A percentile compares a stretch with the other conserved stretches of the same genome.
phyloP scores from a whole-genome alignment of 345 rosid genomes.

The Garcia nutans region DNA sequence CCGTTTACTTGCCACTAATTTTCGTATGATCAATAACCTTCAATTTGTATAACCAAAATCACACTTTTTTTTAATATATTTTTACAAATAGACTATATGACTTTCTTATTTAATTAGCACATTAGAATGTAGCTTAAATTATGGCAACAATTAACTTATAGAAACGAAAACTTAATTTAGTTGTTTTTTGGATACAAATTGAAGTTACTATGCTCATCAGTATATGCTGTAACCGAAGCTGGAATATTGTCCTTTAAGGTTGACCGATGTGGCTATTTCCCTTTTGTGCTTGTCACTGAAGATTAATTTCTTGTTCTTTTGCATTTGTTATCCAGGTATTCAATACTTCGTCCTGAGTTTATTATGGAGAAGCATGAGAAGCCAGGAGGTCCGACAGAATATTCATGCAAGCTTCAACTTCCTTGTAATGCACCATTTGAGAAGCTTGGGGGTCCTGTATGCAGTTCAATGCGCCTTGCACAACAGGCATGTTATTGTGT shows the following conservation, averaged over 20 bases:
- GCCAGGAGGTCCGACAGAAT: conserved; percentile 85
- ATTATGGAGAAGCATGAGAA: conserved; percentile 87
- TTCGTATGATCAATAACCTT: too few species aligned
- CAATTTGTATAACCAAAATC: neutral
- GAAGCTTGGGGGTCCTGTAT: conserved; percentile 87
- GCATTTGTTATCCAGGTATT: conserved; percentile 50
- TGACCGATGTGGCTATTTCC: neutral
- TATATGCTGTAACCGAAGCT: neutral
- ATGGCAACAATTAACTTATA: neutral
- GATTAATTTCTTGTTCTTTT: conserved; percentile 11
- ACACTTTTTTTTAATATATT: neutral
- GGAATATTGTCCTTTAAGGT: neutral
- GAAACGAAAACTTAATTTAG: neutral
- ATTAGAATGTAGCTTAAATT: too few species aligned
- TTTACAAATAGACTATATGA: neutral
- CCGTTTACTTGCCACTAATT: too few species aligned
- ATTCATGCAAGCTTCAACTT: conserved; percentile 96
- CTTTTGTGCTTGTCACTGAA: conserved; percentile 13
- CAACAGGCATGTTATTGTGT: conserved; percentile 62
- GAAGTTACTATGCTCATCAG: neutral
- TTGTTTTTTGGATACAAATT: neutral
- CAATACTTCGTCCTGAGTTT: conserved; percentile 95
- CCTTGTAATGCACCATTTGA: conserved; percentile 99
- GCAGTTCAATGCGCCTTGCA: conserved; percentile 93
- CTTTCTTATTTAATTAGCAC: neutral